These are phyloP conservation scores for Aureobasidium namibiae DNA, from an alignment of 2,329 filamentous ascomycete genomes.

Conservation along the genomic window DNA sequence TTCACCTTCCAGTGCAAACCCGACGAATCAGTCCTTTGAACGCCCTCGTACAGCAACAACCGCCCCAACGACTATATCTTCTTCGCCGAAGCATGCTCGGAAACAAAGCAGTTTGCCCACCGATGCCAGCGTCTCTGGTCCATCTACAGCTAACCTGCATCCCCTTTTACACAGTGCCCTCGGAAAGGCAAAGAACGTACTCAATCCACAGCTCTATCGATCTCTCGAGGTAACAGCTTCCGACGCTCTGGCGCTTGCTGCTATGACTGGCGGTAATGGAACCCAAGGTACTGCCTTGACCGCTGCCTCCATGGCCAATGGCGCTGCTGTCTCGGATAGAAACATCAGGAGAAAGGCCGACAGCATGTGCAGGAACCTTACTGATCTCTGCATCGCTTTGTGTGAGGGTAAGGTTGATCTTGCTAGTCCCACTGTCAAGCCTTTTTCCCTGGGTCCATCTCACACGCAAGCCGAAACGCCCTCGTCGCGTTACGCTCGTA, in stretches of 20 bases:
- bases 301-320: conserved; percentile 51
- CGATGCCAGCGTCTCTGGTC: conserved; percentile 29
- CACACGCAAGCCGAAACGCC: conserved; percentile 2
- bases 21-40: conserved; percentile 63
- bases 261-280: conserved; percentile 66
- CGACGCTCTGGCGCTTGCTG: conserved; percentile 71
- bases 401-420: conserved; percentile 23
- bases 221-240: conserved; percentile 72
- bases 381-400: conserved; percentile 82
- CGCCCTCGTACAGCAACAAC: conserved; percentile 86
- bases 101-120: conserved; percentile 32
- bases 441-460: background rate
- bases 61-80: conserved; percentile 80
- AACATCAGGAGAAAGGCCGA: conserved; percentile 86
- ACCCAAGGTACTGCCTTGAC: conserved; percentile 55
- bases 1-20: conserved; percentile 71
- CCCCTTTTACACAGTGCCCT: conserved; percentile 75
- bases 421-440: background rate
- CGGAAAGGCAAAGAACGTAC: conserved; percentile 62
- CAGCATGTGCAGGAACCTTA: conserved; percentile 83
- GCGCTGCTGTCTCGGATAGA: conserved; percentile 56
- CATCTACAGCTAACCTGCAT: conserved; percentile 50
- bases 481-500: conserved; percentile 1
- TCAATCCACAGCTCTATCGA: conserved; percentile 65
- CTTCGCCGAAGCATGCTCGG: conserved; percentile 68